phyloP scores from a whole-genome alignment of 345 rosid species.

The Brassica carinata region DNA sequence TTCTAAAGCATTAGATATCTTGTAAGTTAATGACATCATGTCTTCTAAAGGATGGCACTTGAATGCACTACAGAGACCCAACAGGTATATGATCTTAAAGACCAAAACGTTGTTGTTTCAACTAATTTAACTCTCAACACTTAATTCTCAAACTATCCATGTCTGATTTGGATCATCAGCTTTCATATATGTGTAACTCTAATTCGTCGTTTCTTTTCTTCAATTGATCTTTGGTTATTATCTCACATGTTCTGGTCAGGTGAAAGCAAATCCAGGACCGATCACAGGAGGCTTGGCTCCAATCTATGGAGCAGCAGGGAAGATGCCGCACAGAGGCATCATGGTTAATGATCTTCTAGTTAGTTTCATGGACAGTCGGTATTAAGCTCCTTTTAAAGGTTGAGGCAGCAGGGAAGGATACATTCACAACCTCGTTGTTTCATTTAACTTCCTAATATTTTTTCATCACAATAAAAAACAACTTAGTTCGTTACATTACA shows the following conservation, averaged over 20 bases:
- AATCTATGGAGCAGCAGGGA: slow-evolving; percentile 93
- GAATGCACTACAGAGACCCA: background rate
- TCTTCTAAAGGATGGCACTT: background rate
- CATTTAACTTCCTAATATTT: background rate
- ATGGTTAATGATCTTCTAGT: slow-evolving; percentile 84
- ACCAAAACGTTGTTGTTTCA: too few relatives aligned
- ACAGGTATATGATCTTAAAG: background rate
- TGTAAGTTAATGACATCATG: background rate
- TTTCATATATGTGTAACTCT: background rate
- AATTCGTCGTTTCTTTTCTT: background rate
- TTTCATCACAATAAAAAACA: background rate
- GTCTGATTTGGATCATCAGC: background rate
- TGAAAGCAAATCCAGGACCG: slow-evolving; percentile 84
- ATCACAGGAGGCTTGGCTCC: slow-evolving; percentile 84
- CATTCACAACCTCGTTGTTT: slow-evolving; percentile 29
- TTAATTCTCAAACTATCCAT: background rate
- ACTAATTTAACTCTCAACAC: background rate
- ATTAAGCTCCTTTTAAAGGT: slow-evolving; percentile 37
- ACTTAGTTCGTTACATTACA: background rate
- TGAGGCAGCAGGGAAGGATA: background rate
- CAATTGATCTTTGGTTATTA: background rate
- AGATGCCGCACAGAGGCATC: slow-evolving; percentile 70
- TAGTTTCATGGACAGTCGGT: slow-evolving; percentile 80
- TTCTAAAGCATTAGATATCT: background rate
- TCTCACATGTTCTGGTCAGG: slow-evolving; percentile 39